Evolutionary conservation across 352 stramenopile species (phyloP).

Genomic region (Phytophthora agathidicida): DNA sequence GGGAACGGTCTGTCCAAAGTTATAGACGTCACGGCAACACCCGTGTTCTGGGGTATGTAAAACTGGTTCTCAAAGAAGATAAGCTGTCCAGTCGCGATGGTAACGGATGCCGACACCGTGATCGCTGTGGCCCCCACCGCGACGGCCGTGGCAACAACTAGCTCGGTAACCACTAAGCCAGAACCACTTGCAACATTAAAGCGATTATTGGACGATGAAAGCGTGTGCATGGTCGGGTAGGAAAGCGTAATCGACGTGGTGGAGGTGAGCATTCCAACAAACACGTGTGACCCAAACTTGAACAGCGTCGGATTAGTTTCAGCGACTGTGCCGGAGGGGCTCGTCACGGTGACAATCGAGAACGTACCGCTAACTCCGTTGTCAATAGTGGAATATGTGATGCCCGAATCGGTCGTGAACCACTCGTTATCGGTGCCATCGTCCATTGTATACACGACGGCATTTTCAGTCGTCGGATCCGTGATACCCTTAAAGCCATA

Average conservation of each 20-base stretch:
- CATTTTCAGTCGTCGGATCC: conserved; percentile 2
- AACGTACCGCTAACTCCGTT: neutral
- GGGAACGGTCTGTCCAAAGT: conserved; percentile 56
- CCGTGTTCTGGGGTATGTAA: conserved; percentile 34
- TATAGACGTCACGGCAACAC: too few relatives aligned
- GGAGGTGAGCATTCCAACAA: conserved; percentile 3
- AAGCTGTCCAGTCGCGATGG: conserved; percentile 20
- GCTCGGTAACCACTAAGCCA: neutral
- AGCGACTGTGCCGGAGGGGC: neutral
- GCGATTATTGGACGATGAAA: conserved; percentile 12
- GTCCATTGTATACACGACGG: conserved; percentile 44
- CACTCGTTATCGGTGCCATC: conserved; percentile 58
- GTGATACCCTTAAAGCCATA: conserved; percentile 24
- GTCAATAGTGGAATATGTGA: conserved; percentile 2
- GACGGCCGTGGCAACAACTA: neutral
- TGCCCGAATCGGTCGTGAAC: conserved; percentile 49
- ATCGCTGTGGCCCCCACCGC: conserved; percentile 17
- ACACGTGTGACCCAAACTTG: conserved; percentile 28
- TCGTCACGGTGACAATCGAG: neutral
- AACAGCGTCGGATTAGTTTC: conserved; percentile 14
- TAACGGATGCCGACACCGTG: conserved; percentile 7
- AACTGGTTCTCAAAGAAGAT: conserved; percentile 75
- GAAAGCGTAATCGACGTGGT: conserved; percentile 20
- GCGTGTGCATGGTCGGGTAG: conserved; percentile 35
- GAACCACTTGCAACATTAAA: conserved; percentile 8